Base-by-base conservation (phyloP, 495 filamentous ascomycete genomes). In the Lophiostoma macrostomum region DNA sequence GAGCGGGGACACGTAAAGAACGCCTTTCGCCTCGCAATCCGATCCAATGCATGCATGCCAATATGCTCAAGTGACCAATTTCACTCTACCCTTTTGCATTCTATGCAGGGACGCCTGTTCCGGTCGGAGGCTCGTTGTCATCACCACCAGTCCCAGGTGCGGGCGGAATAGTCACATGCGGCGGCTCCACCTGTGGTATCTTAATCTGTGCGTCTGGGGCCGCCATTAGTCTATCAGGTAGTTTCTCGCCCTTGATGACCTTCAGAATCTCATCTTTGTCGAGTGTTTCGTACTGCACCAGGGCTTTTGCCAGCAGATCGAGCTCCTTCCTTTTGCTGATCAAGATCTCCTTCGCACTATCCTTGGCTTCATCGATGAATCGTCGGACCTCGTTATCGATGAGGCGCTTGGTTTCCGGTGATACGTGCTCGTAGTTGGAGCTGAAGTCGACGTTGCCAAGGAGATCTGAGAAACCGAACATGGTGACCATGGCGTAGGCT, bases 271-370 rank as follows among this genome's bases (percentile, higher is more conserved):
- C 94, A 20, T 86, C 84, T 65, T 83, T 85, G 57, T 82, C 86
- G 19, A 96, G 72, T 2, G 88, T 94, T 71, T 97, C 94, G 69
- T 96, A 96, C 73, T 97, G 85, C 22, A 98, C 81, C 11, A 98
- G 72, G 3, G 90, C 93, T 63, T 90, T 83, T 24, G 91, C 91
- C 4, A 98, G 72, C 16, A 85, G 69, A 55, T 97, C 91, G 8
- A 98, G 77, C 64, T 95, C 91, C 44, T 87, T 81, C 18, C 88
- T 77, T 63, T 84, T 86, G 29, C 76, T 73, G 0, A 74, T 75
- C 27, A 98, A 74, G 18, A 96, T 78, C 29, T 78, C 77, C 8
- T 76, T 78, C 1, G 90, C 90, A 8, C 88, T 84, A n/a, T 73
- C 72, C 27, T 85, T 81, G 16, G 83, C 85, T 56, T 94, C 90